These are phyloP conservation scores for Ciborinia camelliae DNA, from an alignment of 2,329 filamentous ascomycete species.

Conservation along the genomic window DNA sequence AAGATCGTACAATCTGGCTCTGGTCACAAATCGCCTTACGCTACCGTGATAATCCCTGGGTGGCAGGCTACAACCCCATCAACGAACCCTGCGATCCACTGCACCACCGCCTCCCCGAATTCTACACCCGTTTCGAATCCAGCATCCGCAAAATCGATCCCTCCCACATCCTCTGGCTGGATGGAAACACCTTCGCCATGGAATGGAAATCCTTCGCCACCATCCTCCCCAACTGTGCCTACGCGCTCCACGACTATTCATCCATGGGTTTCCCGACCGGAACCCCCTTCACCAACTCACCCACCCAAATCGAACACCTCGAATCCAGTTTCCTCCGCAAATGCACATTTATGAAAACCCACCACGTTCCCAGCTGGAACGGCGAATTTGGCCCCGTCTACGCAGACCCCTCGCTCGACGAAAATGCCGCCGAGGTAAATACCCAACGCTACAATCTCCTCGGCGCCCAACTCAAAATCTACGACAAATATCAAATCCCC, in stretches of 20 bases:
- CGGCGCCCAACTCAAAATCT: slow-evolving; percentile 48
- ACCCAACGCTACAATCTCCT: slow-evolving; percentile 46
- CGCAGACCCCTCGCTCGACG: slow-evolving; percentile 30
- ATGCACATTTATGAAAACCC: slow-evolving; percentile 43
- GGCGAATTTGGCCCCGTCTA: slow-evolving; percentile 51
- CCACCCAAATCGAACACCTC: slow-evolving; percentile 44
- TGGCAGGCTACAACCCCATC: slow-evolving; percentile 36
- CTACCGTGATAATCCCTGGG: slow-evolving; percentile 43
- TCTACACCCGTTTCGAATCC: slow-evolving; percentile 43
- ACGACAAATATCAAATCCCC: slow-evolving; percentile 48
- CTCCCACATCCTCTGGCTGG: slow-evolving; percentile 49
- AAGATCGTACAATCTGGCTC: slow-evolving; percentile 45
- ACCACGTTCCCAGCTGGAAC: slow-evolving; percentile 47
- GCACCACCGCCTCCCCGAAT: slow-evolving; percentile 40
- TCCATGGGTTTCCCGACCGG: slow-evolving; percentile 47
- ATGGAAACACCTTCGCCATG: slow-evolving; percentile 54
- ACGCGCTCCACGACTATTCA: slow-evolving; percentile 53
- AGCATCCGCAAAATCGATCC: slow-evolving; percentile 44
- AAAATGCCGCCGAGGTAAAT: slow-evolving; percentile 42
- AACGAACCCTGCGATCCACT: slow-evolving; percentile 39
- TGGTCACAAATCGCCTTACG: slow-evolving; percentile 44
- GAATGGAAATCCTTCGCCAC: slow-evolving; percentile 46
- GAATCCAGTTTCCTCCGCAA: slow-evolving; percentile 43
- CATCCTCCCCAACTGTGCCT: slow-evolving; percentile 48
- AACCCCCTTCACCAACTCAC: slow-evolving; percentile 43